phyloP scores from a whole-genome alignment of 176 grass and related monocot species.

The Oryza coarctata region DNA sequence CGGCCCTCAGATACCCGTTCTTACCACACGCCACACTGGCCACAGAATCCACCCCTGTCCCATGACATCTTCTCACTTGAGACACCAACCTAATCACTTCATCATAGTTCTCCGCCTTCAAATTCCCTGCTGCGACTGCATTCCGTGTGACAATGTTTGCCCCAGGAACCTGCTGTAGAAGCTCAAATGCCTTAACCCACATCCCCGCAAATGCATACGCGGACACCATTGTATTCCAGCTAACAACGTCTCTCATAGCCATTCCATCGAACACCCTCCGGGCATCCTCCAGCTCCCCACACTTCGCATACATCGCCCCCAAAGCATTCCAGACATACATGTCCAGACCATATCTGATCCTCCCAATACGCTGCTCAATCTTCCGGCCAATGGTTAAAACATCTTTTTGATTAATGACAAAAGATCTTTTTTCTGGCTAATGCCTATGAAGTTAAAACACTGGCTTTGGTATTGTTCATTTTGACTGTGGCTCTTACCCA shows the following conservation, averaged over 20 bases:
- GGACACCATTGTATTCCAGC: conserved; percentile 63
- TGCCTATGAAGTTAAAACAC: not conserved
- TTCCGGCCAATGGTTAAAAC: conserved; percentile 37
- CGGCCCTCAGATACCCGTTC: conserved; percentile 33
- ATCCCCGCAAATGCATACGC: not conserved
- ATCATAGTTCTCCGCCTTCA: conserved; percentile 38
- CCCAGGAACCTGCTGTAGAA: conserved; percentile 32
- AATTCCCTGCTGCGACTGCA: conserved; percentile 16
- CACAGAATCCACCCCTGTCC: conserved; percentile 42
- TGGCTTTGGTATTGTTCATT: not conserved
- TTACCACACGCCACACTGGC: conserved; percentile 51
- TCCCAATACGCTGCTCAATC: conserved; percentile 21
- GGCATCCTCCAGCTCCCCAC: conserved; percentile 33
- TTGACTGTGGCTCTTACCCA: not conserved
- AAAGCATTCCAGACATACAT: conserved; percentile 60
- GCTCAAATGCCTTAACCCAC: conserved; percentile 31
- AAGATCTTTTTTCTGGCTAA: no score
- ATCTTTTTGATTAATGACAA: not conserved
- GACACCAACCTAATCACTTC: conserved; percentile 38
- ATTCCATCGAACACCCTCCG: conserved; percentile 62
- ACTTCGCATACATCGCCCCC: conserved; percentile 54
- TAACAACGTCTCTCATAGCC: conserved; percentile 48
- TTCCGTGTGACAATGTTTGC: conserved; percentile 39
- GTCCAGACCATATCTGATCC: conserved; percentile 40
- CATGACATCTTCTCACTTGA: conserved; percentile 10